These are phyloP conservation scores for Fraxinus floribunda DNA, from an alignment of 305 asterid species.

Conservation along the genomic window DNA sequence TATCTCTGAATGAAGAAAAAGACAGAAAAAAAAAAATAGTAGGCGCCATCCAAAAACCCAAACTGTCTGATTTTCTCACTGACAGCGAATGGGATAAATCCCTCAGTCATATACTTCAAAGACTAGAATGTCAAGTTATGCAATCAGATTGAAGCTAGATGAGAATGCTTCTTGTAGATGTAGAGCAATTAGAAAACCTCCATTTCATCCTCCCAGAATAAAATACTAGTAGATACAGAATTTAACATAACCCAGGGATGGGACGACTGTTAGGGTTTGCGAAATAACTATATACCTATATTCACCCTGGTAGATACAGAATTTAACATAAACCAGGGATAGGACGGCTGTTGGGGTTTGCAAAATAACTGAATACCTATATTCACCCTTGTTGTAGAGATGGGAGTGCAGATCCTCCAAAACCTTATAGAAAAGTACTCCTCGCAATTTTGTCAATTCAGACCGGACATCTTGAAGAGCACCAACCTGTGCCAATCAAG, in stretches of 20 bases:
- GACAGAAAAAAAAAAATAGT: not conserved
- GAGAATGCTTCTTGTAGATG: slow-evolving; percentile 17
- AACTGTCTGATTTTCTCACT: slow-evolving; percentile 11
- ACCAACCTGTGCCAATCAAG: slow-evolving; percentile 73
- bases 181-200: slow-evolving; percentile 19
- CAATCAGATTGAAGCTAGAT: slow-evolving; percentile 10
- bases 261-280: slow-evolving; percentile 14
- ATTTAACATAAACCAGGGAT: not conserved
- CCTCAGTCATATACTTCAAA: slow-evolving; percentile 15
- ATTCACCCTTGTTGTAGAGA: slow-evolving; percentile 95
- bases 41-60: slow-evolving; percentile 18
- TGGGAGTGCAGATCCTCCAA: slow-evolving; percentile 97
- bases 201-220: slow-evolving; percentile 2
- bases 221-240: slow-evolving; percentile 26
- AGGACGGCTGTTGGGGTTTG: slow-evolving; percentile 11
- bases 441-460: slow-evolving; percentile 89
- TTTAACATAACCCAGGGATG: not conserved
- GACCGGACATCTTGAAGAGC: slow-evolving; percentile 99
- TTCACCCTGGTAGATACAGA: slow-evolving; percentile 27
- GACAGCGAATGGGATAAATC: slow-evolving; percentile 12
- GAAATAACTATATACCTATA: slow-evolving; percentile 10
- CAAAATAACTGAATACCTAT: slow-evolving; percentile 51
- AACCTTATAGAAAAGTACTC: slow-evolving; percentile 86
- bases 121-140: slow-evolving; percentile 2
- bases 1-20: slow-evolving; percentile 1